These are phyloP conservation scores for Boletus subparvulus DNA, from an alignment of 768 basidiomycete species.

Conservation along the genomic window DNA sequence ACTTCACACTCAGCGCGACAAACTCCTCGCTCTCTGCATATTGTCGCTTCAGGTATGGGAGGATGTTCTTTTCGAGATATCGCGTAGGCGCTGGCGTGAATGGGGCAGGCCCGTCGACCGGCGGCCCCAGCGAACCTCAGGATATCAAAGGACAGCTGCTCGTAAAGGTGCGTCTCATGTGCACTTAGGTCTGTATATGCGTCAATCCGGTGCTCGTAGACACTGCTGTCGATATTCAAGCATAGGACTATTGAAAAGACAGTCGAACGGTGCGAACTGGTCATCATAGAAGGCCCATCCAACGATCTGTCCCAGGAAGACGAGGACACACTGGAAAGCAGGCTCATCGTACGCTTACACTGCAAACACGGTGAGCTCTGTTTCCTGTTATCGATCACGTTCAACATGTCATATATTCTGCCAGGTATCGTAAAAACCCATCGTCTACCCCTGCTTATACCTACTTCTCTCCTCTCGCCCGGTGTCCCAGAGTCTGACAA, in stretches of 20 bases:
- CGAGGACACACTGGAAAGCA: slow-evolving; percentile 66
- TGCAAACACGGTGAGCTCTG: slow-evolving; percentile 73
- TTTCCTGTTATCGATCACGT: not conserved
- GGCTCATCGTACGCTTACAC: slow-evolving; percentile 66
- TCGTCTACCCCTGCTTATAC: slow-evolving; percentile 58
- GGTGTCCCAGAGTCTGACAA: slow-evolving; percentile 54
- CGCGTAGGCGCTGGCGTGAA: slow-evolving; percentile 35
- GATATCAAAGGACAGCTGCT: slow-evolving; percentile 66
- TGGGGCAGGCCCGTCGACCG: slow-evolving; percentile 12
- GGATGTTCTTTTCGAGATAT: slow-evolving; percentile 71
- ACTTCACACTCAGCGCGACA: slow-evolving; percentile 65
- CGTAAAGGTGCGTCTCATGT: slow-evolving; percentile 52
- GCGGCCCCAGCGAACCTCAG: slow-evolving; percentile 33
- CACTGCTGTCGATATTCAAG: slow-evolving; percentile 70
- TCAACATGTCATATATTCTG: slow-evolving; percentile 9
- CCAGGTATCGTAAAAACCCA: slow-evolving; percentile 83
- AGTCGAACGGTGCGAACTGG: slow-evolving; percentile 74
- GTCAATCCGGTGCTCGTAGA: slow-evolving; percentile 38
- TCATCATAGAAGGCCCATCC: slow-evolving; percentile 56
- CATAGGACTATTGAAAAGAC: slow-evolving; percentile 74
- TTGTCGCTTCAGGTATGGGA: slow-evolving; percentile 70
- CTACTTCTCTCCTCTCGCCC: slow-evolving; percentile 62
- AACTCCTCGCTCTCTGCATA: slow-evolving; percentile 84
- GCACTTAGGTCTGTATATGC: not conserved
- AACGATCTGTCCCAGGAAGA: slow-evolving; percentile 34